Base-by-base conservation (phyloP, 2,329 filamentous ascomycete species). In the Fusarium illudens region DNA sequence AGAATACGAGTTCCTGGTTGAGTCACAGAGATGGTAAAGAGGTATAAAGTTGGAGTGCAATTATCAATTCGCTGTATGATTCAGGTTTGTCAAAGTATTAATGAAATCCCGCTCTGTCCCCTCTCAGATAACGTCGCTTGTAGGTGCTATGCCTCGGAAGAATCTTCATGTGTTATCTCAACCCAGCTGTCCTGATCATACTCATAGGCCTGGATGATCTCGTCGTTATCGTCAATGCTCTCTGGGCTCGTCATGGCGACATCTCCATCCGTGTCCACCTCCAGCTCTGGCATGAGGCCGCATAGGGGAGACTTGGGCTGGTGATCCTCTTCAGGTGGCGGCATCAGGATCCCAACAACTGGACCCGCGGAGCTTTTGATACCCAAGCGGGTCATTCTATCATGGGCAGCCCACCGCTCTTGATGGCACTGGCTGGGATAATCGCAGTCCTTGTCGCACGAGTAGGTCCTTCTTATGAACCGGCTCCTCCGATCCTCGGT, bases 1-100 rank as follows among this genome's bases (percentile, higher is more conserved):
- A 68, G 44, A 72, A 74, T 71, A 60, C 53, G 67, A 72, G 68
- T 67, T 72, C 44, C 65, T 72, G 60, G 52, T 67, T 69, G 32
- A 68, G 58, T 57, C 65, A 55, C 67, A 27, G 42, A 59, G 37
- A 51, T 13, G 29, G 50, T 60, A 19, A 56, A 46, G 39, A 44
- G 46, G 32, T 25, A 20, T n/a, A 33, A 52, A 27, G 29, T 25
- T 53, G 19, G 37, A 48, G 51, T 59, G 52, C 33, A 57, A 33
- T 58, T 54, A 50, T 50, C 49, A 42, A 25, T 32, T 63, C 29
- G 13, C 17, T 58, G 34, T 51, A 50, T 30, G 42, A 48, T 52
- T 48, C 33, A 37, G 62, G 49, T 62, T 51, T 53, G 46, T 46
- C 39, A n/a, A 60, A 12, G n/a, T 20, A 48, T 48, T 54, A 59